Percentiles rank a stretch among this genome's conserved stretches.
phyloP scores from a whole-genome alignment of 768 basidiomycete genomes.

The Suillus ampliporus region DNA sequence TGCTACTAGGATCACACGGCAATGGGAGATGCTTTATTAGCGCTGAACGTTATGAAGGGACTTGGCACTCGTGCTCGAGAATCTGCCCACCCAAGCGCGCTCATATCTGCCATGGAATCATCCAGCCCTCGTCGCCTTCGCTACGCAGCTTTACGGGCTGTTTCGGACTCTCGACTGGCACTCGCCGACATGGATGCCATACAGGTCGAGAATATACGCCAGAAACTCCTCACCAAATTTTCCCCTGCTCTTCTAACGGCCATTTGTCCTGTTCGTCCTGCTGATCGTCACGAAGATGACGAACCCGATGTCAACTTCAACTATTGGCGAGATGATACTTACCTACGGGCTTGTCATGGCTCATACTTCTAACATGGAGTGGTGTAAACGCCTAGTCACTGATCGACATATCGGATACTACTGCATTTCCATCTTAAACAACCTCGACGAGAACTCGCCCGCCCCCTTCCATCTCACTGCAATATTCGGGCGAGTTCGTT shows the following conservation, averaged over 20 bases:
- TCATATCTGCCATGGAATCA: conserved; percentile 5
- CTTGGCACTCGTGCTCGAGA: not conserved
- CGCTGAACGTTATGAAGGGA: conserved; percentile 1
- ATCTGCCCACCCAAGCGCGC: not conserved
- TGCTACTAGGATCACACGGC: not conserved
- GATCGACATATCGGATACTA: conserved; percentile 1
- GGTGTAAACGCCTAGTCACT: not conserved
- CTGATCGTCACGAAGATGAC: too few relatives aligned
- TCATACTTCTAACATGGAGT: not conserved
- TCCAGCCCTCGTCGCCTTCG: not conserved
- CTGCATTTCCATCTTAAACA: not conserved
- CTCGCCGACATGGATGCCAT: not conserved
- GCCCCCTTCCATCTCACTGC: conserved; percentile 1
- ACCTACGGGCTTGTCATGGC: not conserved
- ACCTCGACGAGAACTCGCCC: not conserved
- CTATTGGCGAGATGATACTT: conserved; percentile 1
- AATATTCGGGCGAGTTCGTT: not conserved
- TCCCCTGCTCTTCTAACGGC: not conserved
- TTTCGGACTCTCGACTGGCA: not conserved
- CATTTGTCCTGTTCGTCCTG: not conserved
- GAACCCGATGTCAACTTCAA: not conserved
- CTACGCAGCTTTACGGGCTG: conserved; percentile 8
- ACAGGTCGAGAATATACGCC: not conserved
- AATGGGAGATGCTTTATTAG: conserved; percentile 2
- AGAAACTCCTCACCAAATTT: not conserved